Conservation (phyloP, 2,329 filamentous ascomycete genomes). For the Neonectria neomacrospora region DNA sequence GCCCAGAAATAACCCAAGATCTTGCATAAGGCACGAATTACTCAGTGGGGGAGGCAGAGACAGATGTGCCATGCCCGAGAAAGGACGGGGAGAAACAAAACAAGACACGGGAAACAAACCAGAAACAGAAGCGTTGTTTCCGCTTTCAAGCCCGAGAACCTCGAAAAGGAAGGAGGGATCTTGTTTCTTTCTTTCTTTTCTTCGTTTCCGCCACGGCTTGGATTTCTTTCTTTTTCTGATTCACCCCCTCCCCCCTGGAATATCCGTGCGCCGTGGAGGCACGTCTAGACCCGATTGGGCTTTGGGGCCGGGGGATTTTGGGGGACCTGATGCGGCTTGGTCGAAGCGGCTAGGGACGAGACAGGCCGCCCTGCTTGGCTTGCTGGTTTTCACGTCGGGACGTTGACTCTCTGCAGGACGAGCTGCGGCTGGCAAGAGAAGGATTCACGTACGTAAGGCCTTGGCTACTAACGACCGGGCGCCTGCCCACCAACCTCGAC, state of each 20-base stretch:
- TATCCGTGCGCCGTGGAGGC: neutral
- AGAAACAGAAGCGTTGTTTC: neutral
- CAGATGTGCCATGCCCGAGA: neutral
- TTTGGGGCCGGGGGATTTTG: slow-evolving; percentile 9
- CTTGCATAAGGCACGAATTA: slow-evolving; percentile 5
- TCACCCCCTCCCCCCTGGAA: neutral
- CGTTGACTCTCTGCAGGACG: neutral
- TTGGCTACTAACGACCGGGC: too few species aligned
- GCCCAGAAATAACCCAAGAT: neutral
- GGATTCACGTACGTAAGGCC: neutral
- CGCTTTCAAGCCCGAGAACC: neutral
- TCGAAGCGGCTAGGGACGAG: slow-evolving; percentile 1
- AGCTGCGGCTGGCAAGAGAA: neutral
- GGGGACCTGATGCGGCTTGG: slow-evolving; percentile 1
- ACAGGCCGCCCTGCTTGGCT: neutral
- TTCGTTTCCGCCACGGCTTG: neutral
- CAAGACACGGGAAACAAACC: slow-evolving; percentile 1
- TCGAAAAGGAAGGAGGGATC: slow-evolving; percentile 1
- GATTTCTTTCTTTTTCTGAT: neutral
- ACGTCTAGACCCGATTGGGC: slow-evolving; percentile 18
- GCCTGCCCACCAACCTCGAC: neutral
- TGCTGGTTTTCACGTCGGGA: neutral
- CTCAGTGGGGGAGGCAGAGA: neutral
- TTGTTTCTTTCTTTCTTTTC: neutral
- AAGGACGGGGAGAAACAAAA: neutral